Base-by-base conservation (phyloP, 345 rosid genomes). In the Lumnitzera racemosa region DNA sequence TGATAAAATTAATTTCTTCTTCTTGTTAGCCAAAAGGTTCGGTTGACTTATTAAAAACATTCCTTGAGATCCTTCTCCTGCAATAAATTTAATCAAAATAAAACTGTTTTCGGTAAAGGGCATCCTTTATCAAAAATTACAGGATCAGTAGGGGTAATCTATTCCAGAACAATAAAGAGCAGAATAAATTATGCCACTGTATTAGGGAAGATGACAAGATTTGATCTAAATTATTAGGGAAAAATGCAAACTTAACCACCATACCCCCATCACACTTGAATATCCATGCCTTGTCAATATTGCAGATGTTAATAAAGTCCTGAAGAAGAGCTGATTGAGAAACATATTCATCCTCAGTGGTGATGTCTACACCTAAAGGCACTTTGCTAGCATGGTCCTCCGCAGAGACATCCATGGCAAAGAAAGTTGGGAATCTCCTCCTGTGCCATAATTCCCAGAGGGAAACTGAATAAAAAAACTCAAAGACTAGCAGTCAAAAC, bases 11-110 rank as follows among this genome's bases (percentile, higher is more conserved):
- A 67, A 86, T 62, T 83, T 81, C 58, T 78, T 85, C 75, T 49
- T 78, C 80, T 88, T 94, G 70, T 94, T 86, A 46, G 87, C 95
- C 78, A 84, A 60, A 57, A 90, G 85, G 67, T 88, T 82, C 8
- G 95, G 78, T 79, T 84, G 99, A 74, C 96, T 84, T 59, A 90
- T 60, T 1, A 74, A 81, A 76, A 94, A 83, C 84, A 94, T 80
- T 56, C 81, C 92, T 75, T 70, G 81, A 57, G 92, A 61, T 15
- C 77, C 90, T 24, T 48, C 24, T 67, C 80, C 83, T 86, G 72
- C 66, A 70, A 55, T 56, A 65, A 71, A 25, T 55, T 31, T 57
- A 6, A 55, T 67, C 66, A 61, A 11, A 59, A 24, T 20, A 50
- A 17, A 11, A 43, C 14, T 24, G 9, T 23, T 17, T 47, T 56